Conservation (phyloP, 2,329 filamentous ascomycete species). For the Pleomassaria siparia region DNA sequence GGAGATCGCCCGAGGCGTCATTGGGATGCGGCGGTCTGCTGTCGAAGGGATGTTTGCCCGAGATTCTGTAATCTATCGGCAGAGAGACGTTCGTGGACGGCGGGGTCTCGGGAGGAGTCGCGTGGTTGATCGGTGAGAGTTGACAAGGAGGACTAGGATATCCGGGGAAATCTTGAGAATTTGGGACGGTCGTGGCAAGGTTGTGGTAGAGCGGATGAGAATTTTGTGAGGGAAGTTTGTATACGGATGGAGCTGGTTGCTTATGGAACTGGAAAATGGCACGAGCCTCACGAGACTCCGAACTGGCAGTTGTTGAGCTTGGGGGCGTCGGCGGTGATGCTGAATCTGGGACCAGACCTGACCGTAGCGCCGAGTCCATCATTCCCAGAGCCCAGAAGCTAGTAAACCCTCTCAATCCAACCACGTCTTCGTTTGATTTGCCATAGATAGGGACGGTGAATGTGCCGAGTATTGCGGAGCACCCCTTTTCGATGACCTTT, state of each 20-base stretch:
- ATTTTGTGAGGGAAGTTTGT: conserved; percentile 5
- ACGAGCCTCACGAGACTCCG: not conserved
- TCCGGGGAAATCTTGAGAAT: not conserved
- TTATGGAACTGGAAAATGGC: not conserved
- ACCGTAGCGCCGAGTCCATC: conserved; percentile 27
- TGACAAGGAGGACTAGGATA: not conserved
- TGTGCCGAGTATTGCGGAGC: conserved; percentile 24
- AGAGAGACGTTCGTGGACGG: not conserved
- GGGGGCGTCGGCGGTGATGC: conserved; percentile 5
- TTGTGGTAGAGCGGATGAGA: conserved; percentile 6
- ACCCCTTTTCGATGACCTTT: conserved; percentile 25
- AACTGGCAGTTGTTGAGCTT: conserved; percentile 1
- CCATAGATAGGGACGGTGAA: conserved; percentile 28
- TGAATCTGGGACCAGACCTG: conserved; percentile 28
- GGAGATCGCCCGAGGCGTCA: conserved; percentile 14
- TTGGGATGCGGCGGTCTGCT: conserved; percentile 21
- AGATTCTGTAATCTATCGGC: not conserved
- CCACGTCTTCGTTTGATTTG: conserved; percentile 24
- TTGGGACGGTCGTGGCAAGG: conserved; percentile 3
- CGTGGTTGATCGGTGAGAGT: not conserved
- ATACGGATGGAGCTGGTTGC: conserved; percentile 7
- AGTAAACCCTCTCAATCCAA: conserved; percentile 31
- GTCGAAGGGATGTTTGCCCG: conserved; percentile 22
- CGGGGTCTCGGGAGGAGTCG: not conserved
- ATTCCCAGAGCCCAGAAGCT: conserved; percentile 29